These are phyloP conservation scores for Candida lessepsii DNA, from an alignment of 805 yeast species.

Conservation along the genomic window DNA sequence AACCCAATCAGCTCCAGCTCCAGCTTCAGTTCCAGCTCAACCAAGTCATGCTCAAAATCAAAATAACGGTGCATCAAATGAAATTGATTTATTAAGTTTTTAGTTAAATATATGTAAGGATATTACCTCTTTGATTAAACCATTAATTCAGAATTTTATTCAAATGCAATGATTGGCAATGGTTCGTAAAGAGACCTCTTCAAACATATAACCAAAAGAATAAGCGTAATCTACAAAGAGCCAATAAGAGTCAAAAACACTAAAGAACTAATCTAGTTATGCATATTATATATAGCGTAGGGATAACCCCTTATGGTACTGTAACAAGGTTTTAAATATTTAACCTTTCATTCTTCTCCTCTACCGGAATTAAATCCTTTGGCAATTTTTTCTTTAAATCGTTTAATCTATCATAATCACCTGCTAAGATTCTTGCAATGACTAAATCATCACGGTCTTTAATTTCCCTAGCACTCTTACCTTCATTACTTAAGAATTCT, in stretches of 20 bases:
- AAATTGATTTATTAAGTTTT: conserved; percentile 50
- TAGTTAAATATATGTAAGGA: conserved; percentile 8
- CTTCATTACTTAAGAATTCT: conserved; percentile 52
- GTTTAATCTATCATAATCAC: conserved; percentile 75
- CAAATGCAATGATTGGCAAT: no score
- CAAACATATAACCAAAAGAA: no score
- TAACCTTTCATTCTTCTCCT: conserved; percentile 32
- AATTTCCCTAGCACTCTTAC: conserved; percentile 54
- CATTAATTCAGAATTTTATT: no score
- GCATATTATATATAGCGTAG: conserved; percentile 2
- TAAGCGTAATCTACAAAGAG: no score
- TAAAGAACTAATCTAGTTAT: conserved; percentile 3
- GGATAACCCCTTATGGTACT: not conserved
- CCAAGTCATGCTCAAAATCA: conserved; percentile 13
- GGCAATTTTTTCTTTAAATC: conserved; percentile 53
- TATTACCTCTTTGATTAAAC: no score
- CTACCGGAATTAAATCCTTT: conserved; percentile 36
- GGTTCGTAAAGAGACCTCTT: no score
- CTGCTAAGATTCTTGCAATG: conserved; percentile 76
- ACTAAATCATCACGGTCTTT: conserved; percentile 72
- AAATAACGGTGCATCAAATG: conserved; percentile 21
- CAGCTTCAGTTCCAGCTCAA: not conserved
- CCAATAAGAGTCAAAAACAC: no score
- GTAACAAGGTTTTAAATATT: conserved; percentile 24
- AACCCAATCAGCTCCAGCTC: conserved; percentile 2